Evolutionary conservation across 139 green algal species (phyloP).

Genomic region (Haematococcus sp.): DNA sequence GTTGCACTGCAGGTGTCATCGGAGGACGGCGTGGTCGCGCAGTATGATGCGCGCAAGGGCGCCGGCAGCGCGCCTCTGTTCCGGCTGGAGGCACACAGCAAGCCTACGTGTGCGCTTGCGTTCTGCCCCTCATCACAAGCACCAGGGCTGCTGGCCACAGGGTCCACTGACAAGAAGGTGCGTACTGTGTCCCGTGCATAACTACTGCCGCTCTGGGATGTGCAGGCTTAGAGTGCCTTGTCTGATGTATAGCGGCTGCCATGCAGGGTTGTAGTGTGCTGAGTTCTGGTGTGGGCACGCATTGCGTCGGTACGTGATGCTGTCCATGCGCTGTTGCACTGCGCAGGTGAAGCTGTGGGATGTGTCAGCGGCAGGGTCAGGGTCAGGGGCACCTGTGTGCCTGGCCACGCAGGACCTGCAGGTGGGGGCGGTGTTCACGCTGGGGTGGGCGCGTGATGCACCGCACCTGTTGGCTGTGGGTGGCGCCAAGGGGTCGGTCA

Average conservation of each 20-base stretch:
- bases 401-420: slow-evolving; percentile 72
- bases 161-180: slow-evolving; percentile 89
- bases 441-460: slow-evolving; percentile 64
- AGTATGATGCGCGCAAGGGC: slow-evolving; percentile 65
- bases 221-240: too few relatives aligned
- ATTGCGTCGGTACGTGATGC: too few relatives aligned
- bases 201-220: too few relatives aligned
- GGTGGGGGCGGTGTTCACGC: slow-evolving; percentile 74
- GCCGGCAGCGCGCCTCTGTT: slow-evolving; percentile 62
- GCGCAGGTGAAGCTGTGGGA: slow-evolving; percentile 93
- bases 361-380: slow-evolving; percentile 15
- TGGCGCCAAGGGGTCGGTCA: slow-evolving; percentile 77
- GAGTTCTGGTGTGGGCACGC: too few relatives aligned
- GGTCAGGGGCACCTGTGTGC: slow-evolving; percentile 47
- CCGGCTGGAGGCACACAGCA: slow-evolving; percentile 79
- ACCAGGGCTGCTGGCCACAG: slow-evolving; percentile 80
- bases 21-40: slow-evolving; percentile 75
- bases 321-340: too few relatives aligned
- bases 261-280: too few relatives aligned
- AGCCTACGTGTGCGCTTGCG: slow-evolving; percentile 70
- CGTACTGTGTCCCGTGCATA: too few relatives aligned
- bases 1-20: slow-evolving; percentile 29
- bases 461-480: slow-evolving; percentile 75
- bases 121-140: slow-evolving; percentile 64
- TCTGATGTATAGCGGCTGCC: too few relatives aligned